Percentiles rank a stretch among this genome's conserved stretches.
Evolutionary conservation across 805 yeast species (phyloP).

Genomic region (Hanseniaspora pseudoguilliermondii): DNA sequence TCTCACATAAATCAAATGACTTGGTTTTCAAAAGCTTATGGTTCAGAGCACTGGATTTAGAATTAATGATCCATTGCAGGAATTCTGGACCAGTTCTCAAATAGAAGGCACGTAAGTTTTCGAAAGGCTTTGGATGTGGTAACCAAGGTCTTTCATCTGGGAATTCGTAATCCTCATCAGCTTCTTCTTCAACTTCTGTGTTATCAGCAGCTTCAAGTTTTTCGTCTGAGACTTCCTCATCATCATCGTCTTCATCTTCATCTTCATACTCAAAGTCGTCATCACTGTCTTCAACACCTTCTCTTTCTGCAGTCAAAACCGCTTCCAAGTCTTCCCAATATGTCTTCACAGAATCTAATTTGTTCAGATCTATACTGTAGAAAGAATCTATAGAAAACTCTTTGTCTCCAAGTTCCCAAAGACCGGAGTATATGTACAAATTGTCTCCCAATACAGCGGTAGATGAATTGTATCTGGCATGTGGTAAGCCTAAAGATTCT

Average conservation of each 20-base stretch:
- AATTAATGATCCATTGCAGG: conserved; percentile 76
- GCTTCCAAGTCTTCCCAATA: conserved; percentile 75
- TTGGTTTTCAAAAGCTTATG: conserved; percentile 83
- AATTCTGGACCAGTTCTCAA: conserved; percentile 75
- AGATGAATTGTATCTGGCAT: conserved; percentile 75
- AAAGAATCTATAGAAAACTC: conserved; percentile 77
- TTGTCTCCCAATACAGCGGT: conserved; percentile 76
- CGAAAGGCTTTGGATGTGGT: conserved; percentile 94
- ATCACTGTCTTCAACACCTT: conserved; percentile 47
- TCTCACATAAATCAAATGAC: conserved; percentile 82
- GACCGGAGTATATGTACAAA: conserved; percentile 78
- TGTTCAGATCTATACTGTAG: conserved; percentile 74
- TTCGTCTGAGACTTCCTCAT: conserved; percentile 39
- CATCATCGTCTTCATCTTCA: conserved; percentile 58
- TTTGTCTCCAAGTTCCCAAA: conserved; percentile 76
- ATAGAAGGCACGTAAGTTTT: conserved; percentile 69
- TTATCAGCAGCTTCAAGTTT: conserved; percentile 41
- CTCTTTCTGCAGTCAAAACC: conserved; percentile 37
- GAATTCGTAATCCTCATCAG: conserved; percentile 50
- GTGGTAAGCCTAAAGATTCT: conserved; percentile 41
- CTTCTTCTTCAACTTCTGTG: conserved; percentile 54
- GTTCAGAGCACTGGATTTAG: conserved; percentile 69
- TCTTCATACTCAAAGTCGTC: conserved; percentile 54
- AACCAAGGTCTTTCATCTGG: conserved; percentile 94
- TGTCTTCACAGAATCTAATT: conserved; percentile 74